Evolutionary conservation across 495 filamentous ascomycete species (phyloP).

Genomic region (Xylaria telfairii): DNA sequence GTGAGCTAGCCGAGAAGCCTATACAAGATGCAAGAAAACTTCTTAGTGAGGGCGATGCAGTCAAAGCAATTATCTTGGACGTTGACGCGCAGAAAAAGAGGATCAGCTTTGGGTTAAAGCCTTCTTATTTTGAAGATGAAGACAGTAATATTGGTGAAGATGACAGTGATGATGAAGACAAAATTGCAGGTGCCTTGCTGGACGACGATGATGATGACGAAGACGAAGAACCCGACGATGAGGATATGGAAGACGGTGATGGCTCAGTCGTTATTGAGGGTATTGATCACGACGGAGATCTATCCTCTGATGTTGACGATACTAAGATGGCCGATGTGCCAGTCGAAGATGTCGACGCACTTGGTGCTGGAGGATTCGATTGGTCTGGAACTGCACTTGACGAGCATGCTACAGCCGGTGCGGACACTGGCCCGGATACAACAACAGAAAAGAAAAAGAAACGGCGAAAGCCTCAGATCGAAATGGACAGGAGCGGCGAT

Average conservation of each 20-base stretch:
- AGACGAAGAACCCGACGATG: slow-evolving; percentile 47
- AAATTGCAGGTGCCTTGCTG: slow-evolving; percentile 54
- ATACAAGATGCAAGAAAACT: slow-evolving; percentile 81
- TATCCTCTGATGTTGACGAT: slow-evolving; percentile 55
- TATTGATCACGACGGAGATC: slow-evolving; percentile 46
- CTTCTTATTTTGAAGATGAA: slow-evolving; percentile 81
- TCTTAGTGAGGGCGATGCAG: slow-evolving; percentile 84
- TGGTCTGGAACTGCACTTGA: slow-evolving; percentile 73
- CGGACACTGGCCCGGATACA: slow-evolving; percentile 53
- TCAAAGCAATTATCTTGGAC: slow-evolving; percentile 87
- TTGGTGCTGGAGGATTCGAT: slow-evolving; percentile 84
- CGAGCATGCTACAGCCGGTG: slow-evolving; percentile 53
- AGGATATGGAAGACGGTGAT: slow-evolving; percentile 56
- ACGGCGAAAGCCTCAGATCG: slow-evolving; percentile 76
- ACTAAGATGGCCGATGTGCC: slow-evolving; percentile 53
- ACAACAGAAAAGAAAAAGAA: slow-evolving; percentile 77
- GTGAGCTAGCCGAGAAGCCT: slow-evolving; percentile 81
- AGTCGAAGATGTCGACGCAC: slow-evolving; percentile 54
- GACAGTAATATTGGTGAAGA: slow-evolving; percentile 59
- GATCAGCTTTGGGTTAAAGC: slow-evolving; percentile 89
- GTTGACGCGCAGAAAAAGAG: slow-evolving; percentile 74
- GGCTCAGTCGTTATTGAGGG: slow-evolving; percentile 60
- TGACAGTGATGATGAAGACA: slow-evolving; percentile 50
- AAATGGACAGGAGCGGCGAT: slow-evolving; percentile 86
- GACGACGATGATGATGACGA: slow-evolving; percentile 48